Base-by-base conservation (phyloP, 2,329 filamentous ascomycete species). In the Alternaria solani region DNA sequence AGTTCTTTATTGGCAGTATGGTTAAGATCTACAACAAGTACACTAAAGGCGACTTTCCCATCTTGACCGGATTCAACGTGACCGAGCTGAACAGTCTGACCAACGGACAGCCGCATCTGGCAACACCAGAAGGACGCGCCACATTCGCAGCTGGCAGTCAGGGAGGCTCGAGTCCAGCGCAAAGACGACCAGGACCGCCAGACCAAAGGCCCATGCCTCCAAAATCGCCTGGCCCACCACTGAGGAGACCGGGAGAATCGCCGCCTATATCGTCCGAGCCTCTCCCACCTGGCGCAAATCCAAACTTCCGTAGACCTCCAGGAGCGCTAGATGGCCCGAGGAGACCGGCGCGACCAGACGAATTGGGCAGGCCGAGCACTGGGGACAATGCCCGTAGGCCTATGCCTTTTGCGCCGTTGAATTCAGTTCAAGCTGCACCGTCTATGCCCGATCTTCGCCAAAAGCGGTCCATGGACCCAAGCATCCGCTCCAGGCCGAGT, bases 1-100 rank as follows among this genome's bases (percentile, higher is more conserved):
- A 97, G 76, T 98, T 98, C 81, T 99, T 99, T 79, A 95, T 99
- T 72, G 93, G 92, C 34, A 97, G 94, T 78, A 81, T 98, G 69
- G 88, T 98, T 74, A 99, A 98, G 80, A 97, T 99, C 67, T 99
- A 92, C 78, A 89, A 89, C 71, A 99, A 98, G 80, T 99, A 98
- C 76, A 98, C 95, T 1, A 74, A 73, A 59, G 70, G 70, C 12
- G 91, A 89, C 72, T 80, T 88, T 32, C 95, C 95, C 2, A 87
- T 91, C 59, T 84, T 99, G 52, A 82, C 87, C 56, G 94, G 94
- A 7, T 98, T 99, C 75, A 92, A 94, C 69, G 85, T 87, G 52
- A 87, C 86, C 61, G 93, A 97, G 80, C 83, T 90, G 61, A 92
- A 94, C 52, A 85, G 90, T 68, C 86, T 98, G 46, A 82, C 91